Evolutionary conservation across 2,329 filamentous ascomycete genomes (phyloP).

Genomic region (Diaporthe sp.): DNA sequence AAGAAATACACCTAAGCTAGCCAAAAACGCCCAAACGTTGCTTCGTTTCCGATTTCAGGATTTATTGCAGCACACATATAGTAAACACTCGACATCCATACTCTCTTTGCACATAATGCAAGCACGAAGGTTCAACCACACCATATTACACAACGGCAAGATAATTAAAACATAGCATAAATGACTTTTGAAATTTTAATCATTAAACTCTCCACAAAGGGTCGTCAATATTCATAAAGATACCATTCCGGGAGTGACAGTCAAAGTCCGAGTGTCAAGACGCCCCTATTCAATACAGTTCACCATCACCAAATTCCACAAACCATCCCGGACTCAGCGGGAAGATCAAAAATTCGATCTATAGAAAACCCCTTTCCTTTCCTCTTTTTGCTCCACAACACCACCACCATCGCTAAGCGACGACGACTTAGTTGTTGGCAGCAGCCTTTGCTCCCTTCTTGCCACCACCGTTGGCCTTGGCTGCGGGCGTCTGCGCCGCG

Average conservation of each 20-base stretch:
- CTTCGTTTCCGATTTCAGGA: too few species aligned
- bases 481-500: constrained; percentile 48
- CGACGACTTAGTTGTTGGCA: background rate
- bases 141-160: background rate
- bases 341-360: background rate
- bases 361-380: background rate
- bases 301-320: background rate
- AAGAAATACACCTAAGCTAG: too few species aligned
- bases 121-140: too few species aligned
- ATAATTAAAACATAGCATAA: background rate
- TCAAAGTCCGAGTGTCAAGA: constrained; percentile 16
- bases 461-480: constrained; percentile 24
- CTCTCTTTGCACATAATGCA: too few species aligned
- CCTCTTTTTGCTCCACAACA: too few species aligned
- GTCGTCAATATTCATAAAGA: background rate
- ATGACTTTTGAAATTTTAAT: constrained; percentile 4
- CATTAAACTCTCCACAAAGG: background rate
- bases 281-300: constrained; percentile 2
- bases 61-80: too few species aligned
- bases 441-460: constrained; percentile 17
- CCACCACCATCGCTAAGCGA: background rate
- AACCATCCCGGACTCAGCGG: background rate
- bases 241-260: constrained; percentile 16
- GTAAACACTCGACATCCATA: too few species aligned
- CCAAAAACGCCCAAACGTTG: too few species aligned